phyloP scores from a whole-genome alignment of 139 green algal genomes.

The Coccomyxa sp. region DNA sequence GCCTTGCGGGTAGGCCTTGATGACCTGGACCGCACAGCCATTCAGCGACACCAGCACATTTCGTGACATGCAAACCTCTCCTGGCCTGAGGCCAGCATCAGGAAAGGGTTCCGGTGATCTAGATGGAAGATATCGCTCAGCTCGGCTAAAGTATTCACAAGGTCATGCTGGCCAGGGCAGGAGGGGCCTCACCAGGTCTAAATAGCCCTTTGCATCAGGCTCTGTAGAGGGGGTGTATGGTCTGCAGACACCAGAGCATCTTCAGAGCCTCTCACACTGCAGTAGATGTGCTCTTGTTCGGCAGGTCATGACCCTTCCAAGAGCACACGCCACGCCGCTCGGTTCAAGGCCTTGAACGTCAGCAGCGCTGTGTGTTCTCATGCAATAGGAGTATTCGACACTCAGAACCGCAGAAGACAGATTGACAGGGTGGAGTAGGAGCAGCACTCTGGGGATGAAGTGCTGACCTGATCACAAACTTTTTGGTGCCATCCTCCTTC shows the following conservation, averaged over 20 bases:
- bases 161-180: background rate
- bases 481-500: conserved; percentile 45
- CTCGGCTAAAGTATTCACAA: background rate
- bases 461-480: conserved; percentile 56
- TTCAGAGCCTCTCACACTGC: too few species aligned
- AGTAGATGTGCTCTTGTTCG: too few species aligned
- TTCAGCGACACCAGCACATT: background rate
- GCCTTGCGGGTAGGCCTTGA: conserved; percentile 50
- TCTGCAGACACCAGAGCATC: too few species aligned
- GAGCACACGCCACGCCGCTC: too few species aligned
- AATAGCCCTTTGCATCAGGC: conserved; percentile 29
- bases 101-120: background rate
- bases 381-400: too few species aligned
- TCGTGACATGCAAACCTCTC: conserved; percentile 13
- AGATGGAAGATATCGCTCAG: background rate
- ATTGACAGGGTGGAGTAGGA: too few species aligned
- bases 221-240: conserved; percentile 59
- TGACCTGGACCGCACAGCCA: background rate
- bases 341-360: too few species aligned
- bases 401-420: too few species aligned
- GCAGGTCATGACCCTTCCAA: too few species aligned
- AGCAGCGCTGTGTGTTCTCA: too few species aligned
- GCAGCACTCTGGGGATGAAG: too few species aligned
- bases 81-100: too few species aligned
- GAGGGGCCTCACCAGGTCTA: conserved; percentile 41